Percentiles rank a stretch among this genome's conserved stretches.
Conservation (phyloP, 1,139 yeast genomes). For the Pichia sp. region DNA sequence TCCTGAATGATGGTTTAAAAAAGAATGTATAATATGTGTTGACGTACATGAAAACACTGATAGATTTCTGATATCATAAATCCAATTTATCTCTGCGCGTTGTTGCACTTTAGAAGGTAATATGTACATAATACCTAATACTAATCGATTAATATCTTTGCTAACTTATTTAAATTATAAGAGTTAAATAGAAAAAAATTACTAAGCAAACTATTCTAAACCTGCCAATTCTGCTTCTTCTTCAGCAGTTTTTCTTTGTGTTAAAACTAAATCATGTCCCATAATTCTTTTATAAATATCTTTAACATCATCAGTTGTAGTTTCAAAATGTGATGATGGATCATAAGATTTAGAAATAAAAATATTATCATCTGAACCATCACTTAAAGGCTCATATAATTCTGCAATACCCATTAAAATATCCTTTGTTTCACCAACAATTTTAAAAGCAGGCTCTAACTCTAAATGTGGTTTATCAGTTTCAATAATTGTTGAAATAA, state of each 20-base stretch:
- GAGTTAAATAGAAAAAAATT: not conserved
- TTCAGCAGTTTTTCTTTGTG: constrained; percentile 62
- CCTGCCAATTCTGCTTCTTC: constrained; percentile 46
- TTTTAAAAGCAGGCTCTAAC: constrained; percentile 88
- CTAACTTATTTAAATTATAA: not conserved
- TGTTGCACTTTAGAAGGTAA: too few relatives aligned
- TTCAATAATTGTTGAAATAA: constrained; percentile 90
- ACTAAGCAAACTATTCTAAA: constrained; percentile 16
- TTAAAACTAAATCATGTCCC: constrained; percentile 85
- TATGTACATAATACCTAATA: too few relatives aligned
- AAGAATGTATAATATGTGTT: too few relatives aligned
- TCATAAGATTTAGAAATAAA: constrained; percentile 85
- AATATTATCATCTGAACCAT: constrained; percentile 75
- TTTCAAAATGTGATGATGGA: constrained; percentile 91
- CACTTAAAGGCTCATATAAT: constrained; percentile 77
- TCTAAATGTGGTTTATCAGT: constrained; percentile 91
- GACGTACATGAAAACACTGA: too few relatives aligned
- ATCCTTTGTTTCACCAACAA: constrained; percentile 73
- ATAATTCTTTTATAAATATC: constrained; percentile 88
- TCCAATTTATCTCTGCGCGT: too few relatives aligned
- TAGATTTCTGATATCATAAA: too few relatives aligned
- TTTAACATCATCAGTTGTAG: constrained; percentile 94
- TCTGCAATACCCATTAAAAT: constrained; percentile 97
- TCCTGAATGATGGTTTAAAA: too few relatives aligned
- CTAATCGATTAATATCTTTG: too few relatives aligned